Conservation (phyloP, 2,329 filamentous ascomycete species). For the Aspergillus phoenicis region DNA sequence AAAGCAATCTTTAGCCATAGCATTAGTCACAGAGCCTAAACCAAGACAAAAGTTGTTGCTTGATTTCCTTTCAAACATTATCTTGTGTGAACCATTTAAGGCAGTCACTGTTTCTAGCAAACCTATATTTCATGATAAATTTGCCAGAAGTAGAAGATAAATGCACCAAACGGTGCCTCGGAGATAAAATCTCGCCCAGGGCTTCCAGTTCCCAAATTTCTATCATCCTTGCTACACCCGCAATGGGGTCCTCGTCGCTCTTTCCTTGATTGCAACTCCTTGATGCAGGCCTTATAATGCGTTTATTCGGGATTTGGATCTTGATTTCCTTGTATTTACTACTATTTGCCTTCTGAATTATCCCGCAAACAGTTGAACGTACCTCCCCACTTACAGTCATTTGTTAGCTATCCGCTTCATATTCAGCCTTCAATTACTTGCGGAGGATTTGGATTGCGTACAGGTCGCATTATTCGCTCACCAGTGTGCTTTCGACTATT, state of each 20-base stretch:
- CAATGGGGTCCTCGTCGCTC: constrained; percentile 25
- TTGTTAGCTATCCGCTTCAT: constrained; percentile 24
- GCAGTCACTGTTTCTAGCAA: too few relatives aligned
- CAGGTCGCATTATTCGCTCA: constrained; percentile 17
- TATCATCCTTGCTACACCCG: constrained; percentile 26
- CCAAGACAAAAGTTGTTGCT: too few relatives aligned
- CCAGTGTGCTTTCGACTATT: constrained; percentile 17
- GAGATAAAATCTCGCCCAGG: constrained; percentile 20
- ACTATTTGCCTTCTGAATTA: constrained; percentile 23
- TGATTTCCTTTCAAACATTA: too few relatives aligned
- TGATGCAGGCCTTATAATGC: not conserved
- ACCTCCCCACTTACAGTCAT: constrained; percentile 26
- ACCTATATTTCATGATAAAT: too few relatives aligned
- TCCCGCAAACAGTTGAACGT: constrained; percentile 7
- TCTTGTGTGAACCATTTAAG: too few relatives aligned
- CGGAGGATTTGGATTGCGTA: constrained; percentile 28
- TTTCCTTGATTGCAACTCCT: constrained; percentile 19
- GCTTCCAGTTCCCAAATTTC: not conserved
- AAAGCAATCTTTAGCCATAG: too few relatives aligned
- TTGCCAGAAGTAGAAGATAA: too few relatives aligned
- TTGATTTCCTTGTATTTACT: constrained; percentile 23
- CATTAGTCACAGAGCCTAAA: too few relatives aligned
- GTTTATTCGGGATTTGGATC: constrained; percentile 1
- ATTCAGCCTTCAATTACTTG: constrained; percentile 27
- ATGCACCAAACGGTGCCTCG: not conserved